phyloP scores from a whole-genome alignment of 495 filamentous ascomycete genomes.

The Rhypophila decipiens region DNA sequence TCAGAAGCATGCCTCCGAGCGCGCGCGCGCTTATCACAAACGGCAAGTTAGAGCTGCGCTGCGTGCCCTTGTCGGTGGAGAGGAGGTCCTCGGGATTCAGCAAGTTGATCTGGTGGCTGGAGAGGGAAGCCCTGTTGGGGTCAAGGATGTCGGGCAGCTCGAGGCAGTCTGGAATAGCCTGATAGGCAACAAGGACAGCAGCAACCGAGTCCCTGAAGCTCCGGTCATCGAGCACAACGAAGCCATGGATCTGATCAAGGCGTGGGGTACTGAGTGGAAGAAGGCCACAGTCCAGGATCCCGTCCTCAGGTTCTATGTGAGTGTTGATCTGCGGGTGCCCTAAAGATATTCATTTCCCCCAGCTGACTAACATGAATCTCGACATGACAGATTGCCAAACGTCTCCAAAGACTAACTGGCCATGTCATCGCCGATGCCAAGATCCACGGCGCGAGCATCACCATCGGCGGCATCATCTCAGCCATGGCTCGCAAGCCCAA shows the following conservation, averaged over 20 bases:
- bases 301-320: conserved; percentile 63
- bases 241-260: conserved; percentile 20
- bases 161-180: conserved; percentile 4
- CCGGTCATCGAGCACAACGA: conserved; percentile 14
- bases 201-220: background rate
- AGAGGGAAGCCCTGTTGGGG: conserved; percentile 17
- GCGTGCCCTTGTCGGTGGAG: background rate
- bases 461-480: conserved; percentile 49
- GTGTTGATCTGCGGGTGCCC: conserved; percentile 1
- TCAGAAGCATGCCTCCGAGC: conserved; percentile 14
- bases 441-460: conserved; percentile 47
- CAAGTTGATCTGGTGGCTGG: conserved; percentile 7
- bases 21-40: too few species aligned
- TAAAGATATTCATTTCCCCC: background rate
- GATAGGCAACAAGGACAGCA: conserved; percentile 4
- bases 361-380: background rate
- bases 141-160: conserved; percentile 11
- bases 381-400: conserved; percentile 64
- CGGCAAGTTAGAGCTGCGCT: too few species aligned
- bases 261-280: conserved; percentile 46
- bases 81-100: conserved; percentile 8
- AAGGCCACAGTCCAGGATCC: conserved; percentile 50
- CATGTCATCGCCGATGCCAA: conserved; percentile 62
- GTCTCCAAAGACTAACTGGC: conserved; percentile 70
- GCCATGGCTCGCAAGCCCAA: conserved; percentile 52